Evolutionary conservation across 2,329 filamentous ascomycete species (phyloP), one percentile per base, ranked within the genome.

Genomic region (Chaetomium sp.): DNA sequence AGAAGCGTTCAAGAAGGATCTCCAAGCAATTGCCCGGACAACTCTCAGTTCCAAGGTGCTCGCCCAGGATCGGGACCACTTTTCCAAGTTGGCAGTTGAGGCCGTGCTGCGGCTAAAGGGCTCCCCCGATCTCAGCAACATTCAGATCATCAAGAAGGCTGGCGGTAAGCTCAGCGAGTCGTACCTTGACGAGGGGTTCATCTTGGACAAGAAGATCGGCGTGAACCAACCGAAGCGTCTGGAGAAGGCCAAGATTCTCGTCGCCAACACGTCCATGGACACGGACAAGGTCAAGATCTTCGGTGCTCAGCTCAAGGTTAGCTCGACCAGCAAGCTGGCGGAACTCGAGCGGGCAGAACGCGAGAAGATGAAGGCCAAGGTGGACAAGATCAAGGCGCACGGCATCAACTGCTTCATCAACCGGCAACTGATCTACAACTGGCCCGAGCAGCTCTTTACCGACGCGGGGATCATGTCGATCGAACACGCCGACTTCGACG

Each of bases 211-310:
- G 82, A 95, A 92, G 77, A 96, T 99, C 63, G 94, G 94, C 64
- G 92, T 97, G 56, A 97, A 97, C 78, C 94, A 99, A 74, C 94
- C 94, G 53, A 97, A 97, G 80, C 82, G 91, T 57, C 79, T 99
- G 67, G 92, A 97, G 73, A 97, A 99, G 72, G 94, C 92, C 63
- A 99, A 97, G 79, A 99, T 99, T 63, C 76, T 99, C 55, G 89
- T 99, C 27, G 94, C 94, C 61, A 99, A 99, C 76, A 99, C 94
- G 8, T 88, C 91, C 10, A 99, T 99, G 94, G 94, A 99, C 74
- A 99, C 94, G 38, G 94, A 99, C 76, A 99, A 99, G 80, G 89
- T 99, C 77, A 99, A 99, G 82, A 97, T 99, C 67, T 99, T 99
- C 67, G 94, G 94, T 61, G 94, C 94, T 12, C 85, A 92, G 57